Evolutionary conservation across 208 protist species (phyloP).

Genomic region (Crithidia fasciculata): DNA sequence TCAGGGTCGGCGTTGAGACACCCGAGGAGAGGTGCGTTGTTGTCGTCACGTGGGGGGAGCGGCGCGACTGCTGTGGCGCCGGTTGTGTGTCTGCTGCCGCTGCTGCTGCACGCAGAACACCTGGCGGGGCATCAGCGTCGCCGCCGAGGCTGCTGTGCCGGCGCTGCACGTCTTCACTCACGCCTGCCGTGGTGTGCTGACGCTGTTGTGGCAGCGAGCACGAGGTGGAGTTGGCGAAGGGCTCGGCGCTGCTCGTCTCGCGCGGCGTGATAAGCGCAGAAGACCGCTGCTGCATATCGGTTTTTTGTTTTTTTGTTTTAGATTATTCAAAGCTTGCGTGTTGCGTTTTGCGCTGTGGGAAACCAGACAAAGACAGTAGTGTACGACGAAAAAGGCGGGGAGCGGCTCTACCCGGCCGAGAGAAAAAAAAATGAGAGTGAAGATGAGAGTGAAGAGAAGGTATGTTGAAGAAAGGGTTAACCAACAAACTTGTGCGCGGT

Average conservation of each 20-base stretch:
- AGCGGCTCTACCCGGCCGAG: too few species aligned
- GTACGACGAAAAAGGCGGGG: too few species aligned
- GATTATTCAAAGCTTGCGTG: too few species aligned
- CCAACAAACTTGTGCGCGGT: too few species aligned
- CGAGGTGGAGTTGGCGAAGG: background rate
- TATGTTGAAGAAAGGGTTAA: too few species aligned
- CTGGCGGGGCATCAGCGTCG: background rate
- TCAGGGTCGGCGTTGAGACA: background rate
- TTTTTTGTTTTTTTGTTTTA: too few species aligned
- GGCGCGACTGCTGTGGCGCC: too few species aligned
- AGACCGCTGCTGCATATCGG: background rate
- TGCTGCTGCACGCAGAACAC: background rate
- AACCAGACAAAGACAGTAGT: too few species aligned
- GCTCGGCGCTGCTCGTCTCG: background rate
- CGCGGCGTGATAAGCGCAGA: background rate
- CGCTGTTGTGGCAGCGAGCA: constrained; percentile 6
- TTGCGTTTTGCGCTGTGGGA: too few species aligned
- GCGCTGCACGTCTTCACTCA: background rate
- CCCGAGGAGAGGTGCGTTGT: background rate
- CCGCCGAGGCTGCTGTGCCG: background rate
- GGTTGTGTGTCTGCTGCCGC: background rate
- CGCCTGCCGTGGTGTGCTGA: constrained; percentile 2
- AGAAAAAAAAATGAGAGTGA: too few species aligned
- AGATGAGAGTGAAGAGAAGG: too few species aligned
- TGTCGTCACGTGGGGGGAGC: too few species aligned